These are phyloP conservation scores for Aspergillus niger DNA, from an alignment of 2,329 filamentous ascomycete genomes.

Conservation along the genomic window DNA sequence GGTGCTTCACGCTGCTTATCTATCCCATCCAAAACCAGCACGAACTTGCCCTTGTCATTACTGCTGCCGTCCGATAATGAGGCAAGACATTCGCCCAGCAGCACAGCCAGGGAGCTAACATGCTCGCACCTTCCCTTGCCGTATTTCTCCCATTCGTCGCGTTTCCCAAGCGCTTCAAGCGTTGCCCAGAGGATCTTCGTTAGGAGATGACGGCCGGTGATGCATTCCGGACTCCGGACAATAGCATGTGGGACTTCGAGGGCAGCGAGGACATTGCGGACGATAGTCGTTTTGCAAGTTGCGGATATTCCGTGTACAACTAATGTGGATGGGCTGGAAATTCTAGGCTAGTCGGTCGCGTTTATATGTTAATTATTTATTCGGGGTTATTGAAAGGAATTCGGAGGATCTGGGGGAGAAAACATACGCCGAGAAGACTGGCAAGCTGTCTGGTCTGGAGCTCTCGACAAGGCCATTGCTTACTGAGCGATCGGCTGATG, in stretches of 20 bases:
- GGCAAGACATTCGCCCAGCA: constrained; percentile 57
- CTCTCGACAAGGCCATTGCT: constrained; percentile 48
- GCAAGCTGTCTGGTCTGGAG: constrained; percentile 45
- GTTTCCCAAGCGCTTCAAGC: constrained; percentile 38
- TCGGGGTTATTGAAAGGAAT: not conserved
- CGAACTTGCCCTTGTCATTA: constrained; percentile 58
- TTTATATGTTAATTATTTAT: not conserved
- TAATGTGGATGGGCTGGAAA: constrained; percentile 72
- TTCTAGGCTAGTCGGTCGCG: constrained; percentile 27
- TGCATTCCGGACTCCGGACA: constrained; percentile 48
- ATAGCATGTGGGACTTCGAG: constrained; percentile 52
- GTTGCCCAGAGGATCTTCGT: constrained; percentile 48
- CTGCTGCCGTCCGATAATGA: constrained; percentile 35
- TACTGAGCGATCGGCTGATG: constrained; percentile 37
- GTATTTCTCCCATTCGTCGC: constrained; percentile 48
- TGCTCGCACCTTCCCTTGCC: constrained; percentile 71
- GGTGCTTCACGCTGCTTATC: constrained; percentile 81
- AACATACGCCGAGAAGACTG: constrained; percentile 42
- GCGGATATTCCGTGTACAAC: constrained; percentile 83
- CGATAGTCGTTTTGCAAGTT: constrained; percentile 79
- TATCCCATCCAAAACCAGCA: constrained; percentile 84
- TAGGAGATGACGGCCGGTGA: constrained; percentile 49
- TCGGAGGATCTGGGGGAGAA: constrained; percentile 2
- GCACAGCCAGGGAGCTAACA: constrained; percentile 72
- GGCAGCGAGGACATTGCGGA: constrained; percentile 63